These are phyloP conservation scores for Curvularia sp. DNA, from an alignment of 2,329 filamentous ascomycete species.

Conservation along the genomic window DNA sequence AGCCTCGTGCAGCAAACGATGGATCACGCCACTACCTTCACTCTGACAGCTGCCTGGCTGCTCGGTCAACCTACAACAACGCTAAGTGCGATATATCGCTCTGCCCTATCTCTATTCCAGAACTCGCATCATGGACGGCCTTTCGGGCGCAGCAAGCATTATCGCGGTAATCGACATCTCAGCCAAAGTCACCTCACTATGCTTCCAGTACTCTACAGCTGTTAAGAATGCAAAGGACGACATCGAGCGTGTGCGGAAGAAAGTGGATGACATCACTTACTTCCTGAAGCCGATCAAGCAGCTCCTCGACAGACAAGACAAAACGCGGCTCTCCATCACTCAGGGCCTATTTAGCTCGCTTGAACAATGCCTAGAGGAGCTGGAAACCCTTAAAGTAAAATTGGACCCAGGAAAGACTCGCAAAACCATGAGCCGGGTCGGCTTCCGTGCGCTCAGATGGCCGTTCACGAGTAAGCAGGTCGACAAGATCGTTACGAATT, in stretches of 20 bases:
- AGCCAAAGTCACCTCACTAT: slow-evolving; percentile 47
- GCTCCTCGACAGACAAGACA: slow-evolving; percentile 39
- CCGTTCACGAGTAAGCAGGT: slow-evolving; percentile 51
- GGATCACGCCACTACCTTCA: slow-evolving; percentile 13
- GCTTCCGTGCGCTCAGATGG: slow-evolving; percentile 52
- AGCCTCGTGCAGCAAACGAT: slow-evolving; percentile 10
- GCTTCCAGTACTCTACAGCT: slow-evolving; percentile 46
- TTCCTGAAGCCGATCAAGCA: slow-evolving; percentile 34
- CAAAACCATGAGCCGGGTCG: slow-evolving; percentile 44
- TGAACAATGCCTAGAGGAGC: slow-evolving; percentile 23
- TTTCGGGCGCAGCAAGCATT: slow-evolving; percentile 49
- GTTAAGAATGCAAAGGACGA: slow-evolving; percentile 37
- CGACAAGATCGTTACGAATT: slow-evolving; percentile 31
- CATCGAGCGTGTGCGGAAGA: slow-evolving; percentile 45
- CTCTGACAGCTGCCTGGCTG: slow-evolving; percentile 16
- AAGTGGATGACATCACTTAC: slow-evolving; percentile 34
- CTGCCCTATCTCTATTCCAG: slow-evolving; percentile 1
- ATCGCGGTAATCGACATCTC: slow-evolving; percentile 52
- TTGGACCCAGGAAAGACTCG: slow-evolving; percentile 26
- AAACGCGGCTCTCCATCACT: slow-evolving; percentile 35
- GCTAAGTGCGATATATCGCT: slow-evolving; percentile 5
- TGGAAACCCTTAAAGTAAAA: slow-evolving; percentile 18
- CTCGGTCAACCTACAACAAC: slow-evolving; percentile 11
- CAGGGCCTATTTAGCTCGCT: slow-evolving; percentile 30
- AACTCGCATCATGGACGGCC: slow-evolving; percentile 39